Percentiles rank a stretch among this genome's conserved stretches.
Evolutionary conservation across 2,329 filamentous ascomycete species (phyloP).

Genomic region (Claviceps purpurea): DNA sequence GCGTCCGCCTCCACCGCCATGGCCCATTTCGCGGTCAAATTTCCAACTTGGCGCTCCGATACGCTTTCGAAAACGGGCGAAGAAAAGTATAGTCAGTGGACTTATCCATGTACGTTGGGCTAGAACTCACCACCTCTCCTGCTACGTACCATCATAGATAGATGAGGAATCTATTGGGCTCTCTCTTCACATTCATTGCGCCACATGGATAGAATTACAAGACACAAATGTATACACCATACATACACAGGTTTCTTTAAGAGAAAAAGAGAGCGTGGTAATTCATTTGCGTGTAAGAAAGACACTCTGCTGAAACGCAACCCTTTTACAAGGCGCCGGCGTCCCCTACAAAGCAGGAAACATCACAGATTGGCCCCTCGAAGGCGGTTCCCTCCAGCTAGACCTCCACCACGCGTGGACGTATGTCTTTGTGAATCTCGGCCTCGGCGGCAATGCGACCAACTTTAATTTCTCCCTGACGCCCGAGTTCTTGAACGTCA

Average conservation of each 20-base stretch:
- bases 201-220: background rate
- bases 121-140: too few relatives aligned
- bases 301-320: background rate
- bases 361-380: conserved; percentile 40
- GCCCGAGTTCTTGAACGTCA: conserved; percentile 43
- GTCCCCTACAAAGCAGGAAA: conserved; percentile 30
- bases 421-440: conserved; percentile 41
- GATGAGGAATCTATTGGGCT: too few relatives aligned
- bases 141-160: too few relatives aligned
- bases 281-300: background rate
- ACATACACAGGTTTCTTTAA: background rate
- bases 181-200: too few relatives aligned
- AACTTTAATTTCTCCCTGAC: conserved; percentile 59
- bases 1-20: conserved; percentile 23
- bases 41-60: conserved; percentile 35
- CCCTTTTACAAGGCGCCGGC: conserved; percentile 27
- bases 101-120: conserved; percentile 32
- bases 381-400: conserved; percentile 33
- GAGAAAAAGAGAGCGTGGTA: background rate
- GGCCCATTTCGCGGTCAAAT: conserved; percentile 35
- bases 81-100: conserved; percentile 33
- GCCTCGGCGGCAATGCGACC: conserved; percentile 34
- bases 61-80: conserved; percentile 26
- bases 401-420: conserved; percentile 38
- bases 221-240: background rate